These are phyloP conservation scores for Chrysopogon serrulatus DNA, from an alignment of 176 grass and related monocot genomes.

Conservation along the genomic window DNA sequence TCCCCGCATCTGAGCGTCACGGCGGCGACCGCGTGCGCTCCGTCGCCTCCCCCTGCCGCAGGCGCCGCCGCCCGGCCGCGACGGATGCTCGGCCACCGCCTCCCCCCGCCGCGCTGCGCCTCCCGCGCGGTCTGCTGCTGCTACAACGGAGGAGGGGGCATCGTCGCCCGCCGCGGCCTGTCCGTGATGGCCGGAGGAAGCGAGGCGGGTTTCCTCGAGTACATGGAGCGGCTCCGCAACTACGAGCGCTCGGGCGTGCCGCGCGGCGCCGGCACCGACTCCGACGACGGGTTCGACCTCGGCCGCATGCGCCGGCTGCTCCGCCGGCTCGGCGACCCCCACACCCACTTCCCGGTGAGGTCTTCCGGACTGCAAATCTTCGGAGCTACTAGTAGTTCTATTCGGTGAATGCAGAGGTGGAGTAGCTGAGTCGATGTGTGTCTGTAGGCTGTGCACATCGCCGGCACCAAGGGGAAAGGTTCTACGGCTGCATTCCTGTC, in stretches of 20 bases:
- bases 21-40: neutral
- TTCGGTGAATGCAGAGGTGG: neutral
- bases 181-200: constrained; percentile 19
- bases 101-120: neutral
- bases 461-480: constrained; percentile 97
- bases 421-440: neutral
- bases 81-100: neutral
- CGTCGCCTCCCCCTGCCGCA: neutral
- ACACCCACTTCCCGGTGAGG: constrained; percentile 61
- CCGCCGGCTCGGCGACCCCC: constrained; percentile 60
- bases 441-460: constrained; percentile 77
- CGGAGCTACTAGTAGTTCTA: neutral
- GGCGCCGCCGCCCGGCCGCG: neutral
- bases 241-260: constrained; percentile 83
- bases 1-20: constrained; percentile 15
- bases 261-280: constrained; percentile 69
- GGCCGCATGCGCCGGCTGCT: constrained; percentile 78
- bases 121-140: neutral
- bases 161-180: neutral
- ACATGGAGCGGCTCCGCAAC: constrained; percentile 79
- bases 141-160: neutral
- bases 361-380: no score
- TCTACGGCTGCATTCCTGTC: constrained; percentile 73
- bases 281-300: constrained; percentile 85
- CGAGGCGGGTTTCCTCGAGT: constrained; percentile 61